phyloP scores from a whole-genome alignment of 2,329 filamentous ascomycete genomes.

The Amauroascus niger region DNA sequence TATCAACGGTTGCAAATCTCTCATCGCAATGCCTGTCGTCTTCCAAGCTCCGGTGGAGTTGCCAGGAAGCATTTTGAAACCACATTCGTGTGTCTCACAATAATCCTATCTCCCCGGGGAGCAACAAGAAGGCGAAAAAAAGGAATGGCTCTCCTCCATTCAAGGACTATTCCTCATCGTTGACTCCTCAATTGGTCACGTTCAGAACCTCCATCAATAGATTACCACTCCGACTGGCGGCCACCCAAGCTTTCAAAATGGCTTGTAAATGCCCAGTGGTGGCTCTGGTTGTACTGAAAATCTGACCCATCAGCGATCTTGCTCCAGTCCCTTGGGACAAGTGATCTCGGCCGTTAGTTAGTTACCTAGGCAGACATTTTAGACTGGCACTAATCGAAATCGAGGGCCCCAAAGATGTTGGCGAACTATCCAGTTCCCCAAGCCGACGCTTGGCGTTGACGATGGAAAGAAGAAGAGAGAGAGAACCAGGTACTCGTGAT shows the following conservation, averaged over 20 bases:
- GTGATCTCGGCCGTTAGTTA: background rate
- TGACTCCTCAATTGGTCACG: background rate
- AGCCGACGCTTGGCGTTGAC: background rate
- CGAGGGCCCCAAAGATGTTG: background rate
- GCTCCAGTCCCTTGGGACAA: slow-evolving; percentile 5
- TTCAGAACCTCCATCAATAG: background rate
- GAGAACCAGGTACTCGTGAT: background rate
- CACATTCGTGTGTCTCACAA: slow-evolving; percentile 1
- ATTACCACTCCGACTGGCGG: background rate
- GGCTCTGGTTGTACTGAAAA: background rate
- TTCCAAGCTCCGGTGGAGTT: background rate
- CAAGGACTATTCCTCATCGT: background rate
- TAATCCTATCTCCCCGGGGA: too few relatives aligned
- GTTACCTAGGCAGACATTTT: background rate
- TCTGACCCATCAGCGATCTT: slow-evolving; percentile 11
- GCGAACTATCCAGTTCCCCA: background rate
- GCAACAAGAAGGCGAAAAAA: too few relatives aligned
- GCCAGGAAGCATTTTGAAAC: slow-evolving; percentile 3
- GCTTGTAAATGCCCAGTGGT: background rate
- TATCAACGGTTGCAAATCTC: slow-evolving; percentile 1
- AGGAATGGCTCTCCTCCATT: too few relatives aligned
- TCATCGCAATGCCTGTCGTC: background rate
- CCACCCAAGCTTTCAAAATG: background rate
- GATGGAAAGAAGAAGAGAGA: background rate
- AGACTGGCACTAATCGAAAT: background rate